These are phyloP conservation scores for Rosa hybrid DNA, from an alignment of 331 rosid species.

Conservation along the genomic window DNA sequence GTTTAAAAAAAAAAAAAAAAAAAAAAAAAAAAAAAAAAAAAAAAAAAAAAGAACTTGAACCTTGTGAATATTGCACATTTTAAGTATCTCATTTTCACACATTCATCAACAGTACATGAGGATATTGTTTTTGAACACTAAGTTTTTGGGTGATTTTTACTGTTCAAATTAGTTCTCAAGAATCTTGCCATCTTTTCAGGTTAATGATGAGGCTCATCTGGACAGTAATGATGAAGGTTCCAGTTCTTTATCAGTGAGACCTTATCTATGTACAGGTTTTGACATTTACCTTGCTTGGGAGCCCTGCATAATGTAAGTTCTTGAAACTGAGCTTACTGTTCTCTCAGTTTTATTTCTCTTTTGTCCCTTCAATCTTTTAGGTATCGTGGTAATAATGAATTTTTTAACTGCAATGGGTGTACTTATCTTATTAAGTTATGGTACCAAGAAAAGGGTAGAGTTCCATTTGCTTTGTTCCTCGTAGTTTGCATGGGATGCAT, in stretches of 20 bases:
- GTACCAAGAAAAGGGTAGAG: neutral
- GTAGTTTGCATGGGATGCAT: neutral
- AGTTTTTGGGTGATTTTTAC: constrained; percentile 1
- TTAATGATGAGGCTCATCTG: constrained; percentile 39
- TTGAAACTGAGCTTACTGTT: neutral
- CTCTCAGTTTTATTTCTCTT: neutral
- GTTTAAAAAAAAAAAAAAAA: too few relatives aligned
- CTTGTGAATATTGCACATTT: neutral
- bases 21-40: too few relatives aligned
- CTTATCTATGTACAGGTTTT: constrained; percentile 92
- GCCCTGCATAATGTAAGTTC: constrained; percentile 88
- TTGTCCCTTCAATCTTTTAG: neutral
- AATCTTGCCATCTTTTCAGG: constrained; percentile 46
- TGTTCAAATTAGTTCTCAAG: constrained; percentile 7
- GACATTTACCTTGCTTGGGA: constrained; percentile 97
- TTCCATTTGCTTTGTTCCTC: neutral
- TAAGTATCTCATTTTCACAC: neutral
- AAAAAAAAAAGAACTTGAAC: neutral
- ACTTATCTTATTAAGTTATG: neutral
- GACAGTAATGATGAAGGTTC: constrained; percentile 34
- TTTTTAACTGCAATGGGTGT: neutral
- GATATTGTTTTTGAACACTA: neutral
- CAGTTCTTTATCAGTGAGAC: constrained; percentile 44
- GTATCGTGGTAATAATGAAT: neutral
- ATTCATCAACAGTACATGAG: neutral